A percentile compares a stretch with the other conserved stretches of the same genome.
Conservation (phyloP, 345 rosid species). For the Melaleuca quinquenervia region DNA sequence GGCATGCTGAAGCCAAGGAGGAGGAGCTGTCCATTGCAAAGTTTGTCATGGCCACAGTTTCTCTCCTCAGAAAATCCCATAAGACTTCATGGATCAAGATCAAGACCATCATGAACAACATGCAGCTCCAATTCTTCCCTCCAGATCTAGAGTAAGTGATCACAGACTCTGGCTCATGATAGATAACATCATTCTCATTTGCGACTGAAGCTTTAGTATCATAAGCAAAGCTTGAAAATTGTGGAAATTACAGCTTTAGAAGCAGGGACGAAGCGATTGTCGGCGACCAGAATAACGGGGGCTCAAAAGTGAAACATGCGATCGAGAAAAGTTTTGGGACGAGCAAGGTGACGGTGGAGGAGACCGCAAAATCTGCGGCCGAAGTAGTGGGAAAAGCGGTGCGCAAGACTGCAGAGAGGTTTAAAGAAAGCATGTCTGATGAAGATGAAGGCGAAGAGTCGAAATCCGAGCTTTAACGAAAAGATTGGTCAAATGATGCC, state of each 20-base stretch:
- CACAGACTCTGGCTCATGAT: not conserved
- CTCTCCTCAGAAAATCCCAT: not conserved
- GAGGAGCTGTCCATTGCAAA: not conserved
- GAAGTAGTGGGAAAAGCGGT: not conserved
- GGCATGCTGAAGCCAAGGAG: not conserved
- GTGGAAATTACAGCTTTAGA: not conserved
- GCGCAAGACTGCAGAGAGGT: not conserved
- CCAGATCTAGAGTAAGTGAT: not conserved
- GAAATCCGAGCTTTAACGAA: slow-evolving; percentile 31
- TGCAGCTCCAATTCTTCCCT: not conserved
- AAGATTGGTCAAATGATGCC: not conserved
- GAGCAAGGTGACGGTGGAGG: not conserved
- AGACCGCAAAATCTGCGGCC: not conserved
- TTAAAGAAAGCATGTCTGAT: not conserved
- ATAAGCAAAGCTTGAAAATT: not conserved
- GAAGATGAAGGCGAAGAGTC: not conserved
- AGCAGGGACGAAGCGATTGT: not conserved
- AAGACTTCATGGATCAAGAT: not conserved
- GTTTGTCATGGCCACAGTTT: not conserved
- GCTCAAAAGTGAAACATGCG: not conserved
- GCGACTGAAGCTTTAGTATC: not conserved
- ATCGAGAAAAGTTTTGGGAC: not conserved
- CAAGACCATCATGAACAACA: not conserved
- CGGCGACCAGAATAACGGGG: not conserved
- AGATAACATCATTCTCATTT: not conserved